Evolutionary conservation across 2,329 filamentous ascomycete species (phyloP).

Genomic region (Hypocreales sp.): DNA sequence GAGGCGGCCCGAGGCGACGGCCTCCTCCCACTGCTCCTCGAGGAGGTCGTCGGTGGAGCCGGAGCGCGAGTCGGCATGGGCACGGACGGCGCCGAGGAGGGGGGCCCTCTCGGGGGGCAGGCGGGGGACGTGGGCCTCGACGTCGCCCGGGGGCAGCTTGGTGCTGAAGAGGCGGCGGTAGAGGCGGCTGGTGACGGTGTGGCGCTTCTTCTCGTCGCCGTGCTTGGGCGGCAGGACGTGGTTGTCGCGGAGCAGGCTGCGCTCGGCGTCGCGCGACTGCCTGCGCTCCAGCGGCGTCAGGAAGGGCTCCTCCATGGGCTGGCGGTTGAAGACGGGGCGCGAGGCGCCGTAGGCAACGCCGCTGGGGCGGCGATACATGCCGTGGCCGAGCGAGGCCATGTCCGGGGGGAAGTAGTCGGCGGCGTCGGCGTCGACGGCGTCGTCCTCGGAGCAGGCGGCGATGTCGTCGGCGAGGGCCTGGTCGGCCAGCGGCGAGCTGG

Average conservation of each 20-base stretch:
- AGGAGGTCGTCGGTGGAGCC: slow-evolving; percentile 33
- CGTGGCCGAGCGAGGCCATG: slow-evolving; percentile 23
- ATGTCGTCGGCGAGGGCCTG: slow-evolving; percentile 51
- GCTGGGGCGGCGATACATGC: slow-evolving; percentile 59
- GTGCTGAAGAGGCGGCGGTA: slow-evolving; percentile 41
- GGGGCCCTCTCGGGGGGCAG: slow-evolving; percentile 24
- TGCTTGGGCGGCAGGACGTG: slow-evolving; percentile 50
- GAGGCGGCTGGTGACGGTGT: slow-evolving; percentile 19
- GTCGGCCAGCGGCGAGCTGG: slow-evolving; percentile 50
- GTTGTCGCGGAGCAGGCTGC: slow-evolving; percentile 48
- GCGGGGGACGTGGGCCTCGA: slow-evolving; percentile 22
- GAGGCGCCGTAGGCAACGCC: slow-evolving; percentile 60
- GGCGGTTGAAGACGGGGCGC: slow-evolving; percentile 52
- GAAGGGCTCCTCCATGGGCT: slow-evolving; percentile 26
- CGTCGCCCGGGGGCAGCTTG: slow-evolving; percentile 26
- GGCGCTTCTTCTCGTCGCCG: slow-evolving; percentile 14
- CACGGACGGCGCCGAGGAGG: slow-evolving; percentile 17
- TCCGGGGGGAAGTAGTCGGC: slow-evolving; percentile 17
- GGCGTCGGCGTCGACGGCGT: slow-evolving; percentile 18
- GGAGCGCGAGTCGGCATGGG: slow-evolving; percentile 21
- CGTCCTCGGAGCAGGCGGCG: slow-evolving; percentile 45
- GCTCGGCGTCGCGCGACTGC: slow-evolving; percentile 40
- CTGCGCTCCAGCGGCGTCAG: slow-evolving; percentile 40
- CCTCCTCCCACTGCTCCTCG: slow-evolving; percentile 70
- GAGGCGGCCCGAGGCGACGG: slow-evolving; percentile 65